Percentiles rank a stretch among this genome's conserved stretches.
phyloP scores from a whole-genome alignment of 768 basidiomycete genomes.

The Grammothele lineata region DNA sequence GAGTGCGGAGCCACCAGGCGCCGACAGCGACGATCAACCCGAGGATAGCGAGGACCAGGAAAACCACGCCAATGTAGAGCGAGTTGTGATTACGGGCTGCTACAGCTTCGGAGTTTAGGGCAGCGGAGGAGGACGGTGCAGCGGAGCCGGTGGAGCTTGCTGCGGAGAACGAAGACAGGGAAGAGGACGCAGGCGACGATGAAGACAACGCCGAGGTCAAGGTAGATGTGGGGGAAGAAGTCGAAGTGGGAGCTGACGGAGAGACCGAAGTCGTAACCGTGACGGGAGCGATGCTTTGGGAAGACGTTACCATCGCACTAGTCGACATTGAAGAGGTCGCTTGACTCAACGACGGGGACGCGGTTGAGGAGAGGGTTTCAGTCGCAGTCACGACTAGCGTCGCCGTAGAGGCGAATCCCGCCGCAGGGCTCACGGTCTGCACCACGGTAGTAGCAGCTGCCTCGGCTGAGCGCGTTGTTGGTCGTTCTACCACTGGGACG shows the following conservation, averaged over 20 bases:
- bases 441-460: too few species aligned
- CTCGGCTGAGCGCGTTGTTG: too few species aligned
- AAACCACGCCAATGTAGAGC: constrained; percentile 22
- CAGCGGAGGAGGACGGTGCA: constrained; percentile 4
- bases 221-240: background rate
- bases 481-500: too few species aligned
- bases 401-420: too few species aligned
- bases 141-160: background rate
- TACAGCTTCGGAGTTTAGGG: background rate
- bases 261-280: too few species aligned
- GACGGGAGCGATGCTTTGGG: too few species aligned
- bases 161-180: background rate
- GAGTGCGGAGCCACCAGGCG: constrained; percentile 23
- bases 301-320: too few species aligned
- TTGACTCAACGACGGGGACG: too few species aligned
- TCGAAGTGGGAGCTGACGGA: background rate
- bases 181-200: background rate
- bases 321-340: too few species aligned
- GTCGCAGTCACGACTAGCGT: too few species aligned
- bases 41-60: constrained; percentile 17
- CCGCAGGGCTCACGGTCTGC: too few species aligned
- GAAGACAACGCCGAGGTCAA: background rate
- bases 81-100: constrained; percentile 1
- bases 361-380: too few species aligned
- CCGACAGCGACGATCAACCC: constrained; percentile 20